Percentiles rank a stretch among this genome's conserved stretches.
phyloP scores from a whole-genome alignment of 2,329 filamentous ascomycete genomes.

The Botryosphaeria agaves region DNA sequence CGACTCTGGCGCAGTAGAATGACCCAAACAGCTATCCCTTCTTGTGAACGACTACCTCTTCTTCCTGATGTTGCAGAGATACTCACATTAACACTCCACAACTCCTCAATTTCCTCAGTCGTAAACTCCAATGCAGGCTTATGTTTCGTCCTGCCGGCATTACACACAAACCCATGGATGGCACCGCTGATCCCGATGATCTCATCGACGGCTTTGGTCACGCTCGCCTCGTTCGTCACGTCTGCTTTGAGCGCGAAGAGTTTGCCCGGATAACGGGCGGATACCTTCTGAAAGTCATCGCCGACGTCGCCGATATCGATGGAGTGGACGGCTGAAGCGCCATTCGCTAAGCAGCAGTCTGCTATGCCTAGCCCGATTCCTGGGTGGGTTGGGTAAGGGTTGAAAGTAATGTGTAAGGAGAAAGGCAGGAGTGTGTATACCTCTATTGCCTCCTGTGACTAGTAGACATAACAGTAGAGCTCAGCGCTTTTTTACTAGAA shows the following conservation, averaged over 20 bases:
- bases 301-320: conserved; percentile 27
- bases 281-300: conserved; percentile 23
- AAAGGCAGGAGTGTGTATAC: neutral
- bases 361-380: conserved; percentile 18
- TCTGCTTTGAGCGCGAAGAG: conserved; percentile 26
- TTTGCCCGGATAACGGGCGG: conserved; percentile 21
- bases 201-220: conserved; percentile 25
- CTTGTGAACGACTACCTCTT: conserved; percentile 1
- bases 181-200: conserved; percentile 26
- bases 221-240: conserved; percentile 28
- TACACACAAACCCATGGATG: conserved; percentile 32
- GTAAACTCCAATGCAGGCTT: conserved; percentile 34
- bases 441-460: conserved; percentile 1
- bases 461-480: neutral
- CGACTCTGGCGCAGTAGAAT: conserved; percentile 25
- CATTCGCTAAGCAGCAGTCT: conserved; percentile 28
- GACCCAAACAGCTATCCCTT: conserved; percentile 21
- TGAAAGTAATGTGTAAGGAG: neutral
- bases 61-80: neutral
- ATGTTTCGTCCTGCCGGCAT: conserved; percentile 34
- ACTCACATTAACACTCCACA: conserved; percentile 24
- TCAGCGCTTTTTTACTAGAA: neutral
- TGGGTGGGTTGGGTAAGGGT: neutral
- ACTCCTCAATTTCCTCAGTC: conserved; percentile 25
- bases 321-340: conserved; percentile 25